Evolutionary conservation across 2,329 filamentous ascomycete species (phyloP).

Genomic region (Trichophaea hybrida): DNA sequence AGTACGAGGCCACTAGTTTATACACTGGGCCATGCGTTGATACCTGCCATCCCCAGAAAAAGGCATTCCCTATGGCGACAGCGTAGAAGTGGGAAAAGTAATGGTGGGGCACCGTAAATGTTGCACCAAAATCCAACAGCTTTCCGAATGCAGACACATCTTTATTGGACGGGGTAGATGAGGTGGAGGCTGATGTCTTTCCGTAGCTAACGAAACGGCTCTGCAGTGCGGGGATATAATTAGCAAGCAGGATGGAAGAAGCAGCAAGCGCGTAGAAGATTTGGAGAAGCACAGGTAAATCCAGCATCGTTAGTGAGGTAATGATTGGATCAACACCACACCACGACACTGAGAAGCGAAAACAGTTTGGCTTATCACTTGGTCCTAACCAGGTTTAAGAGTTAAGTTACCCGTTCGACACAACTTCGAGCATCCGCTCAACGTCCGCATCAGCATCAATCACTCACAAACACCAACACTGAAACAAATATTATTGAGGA

Average conservation of each 20-base stretch:
- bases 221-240: conserved; percentile 38
- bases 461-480: no score
- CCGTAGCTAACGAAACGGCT: conserved; percentile 47
- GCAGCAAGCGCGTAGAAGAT: neutral
- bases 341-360: no score
- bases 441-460: no score
- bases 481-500: no score
- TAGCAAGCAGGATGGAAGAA: conserved; percentile 35
- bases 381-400: no score
- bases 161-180: conserved; percentile 1
- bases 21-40: conserved; percentile 42
- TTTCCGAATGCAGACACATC: conserved; percentile 14
- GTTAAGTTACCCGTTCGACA: no score
- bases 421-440: no score
- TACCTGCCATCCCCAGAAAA: conserved; percentile 60
- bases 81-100: conserved; percentile 88
- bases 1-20: conserved; percentile 28
- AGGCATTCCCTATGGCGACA: conserved; percentile 51
- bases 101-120: conserved; percentile 59
- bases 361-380: no score
- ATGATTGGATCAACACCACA: no score
- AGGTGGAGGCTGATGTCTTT: conserved; percentile 34
- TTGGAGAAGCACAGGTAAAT: conserved; percentile 4
- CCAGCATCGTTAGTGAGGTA: no score
- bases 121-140: conserved; percentile 39